phyloP scores from a whole-genome alignment of 768 basidiomycete species.

The Piloderma croceum region DNA sequence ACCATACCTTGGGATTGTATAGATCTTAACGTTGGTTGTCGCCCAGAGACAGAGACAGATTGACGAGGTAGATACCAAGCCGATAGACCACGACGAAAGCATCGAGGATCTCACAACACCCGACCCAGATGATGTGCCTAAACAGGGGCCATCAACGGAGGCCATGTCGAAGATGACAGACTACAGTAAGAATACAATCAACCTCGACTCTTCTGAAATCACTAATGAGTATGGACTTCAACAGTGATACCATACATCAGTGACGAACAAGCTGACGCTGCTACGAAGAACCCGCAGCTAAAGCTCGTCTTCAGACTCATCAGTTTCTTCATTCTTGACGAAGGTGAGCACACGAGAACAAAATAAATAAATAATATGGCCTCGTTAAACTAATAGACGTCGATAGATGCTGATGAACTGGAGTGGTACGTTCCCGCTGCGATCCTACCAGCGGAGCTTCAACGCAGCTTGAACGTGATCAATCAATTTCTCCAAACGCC shows the following conservation, averaged over 20 bases:
- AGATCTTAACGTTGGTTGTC: slow-evolving; percentile 63
- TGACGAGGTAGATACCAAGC: slow-evolving; percentile 54
- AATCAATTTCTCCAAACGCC: slow-evolving; percentile 79
- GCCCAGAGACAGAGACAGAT: slow-evolving; percentile 54
- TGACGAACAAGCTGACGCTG: slow-evolving; percentile 72
- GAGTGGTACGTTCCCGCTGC: slow-evolving; percentile 82
- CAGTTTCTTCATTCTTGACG: slow-evolving; percentile 60
- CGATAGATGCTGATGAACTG: slow-evolving; percentile 60
- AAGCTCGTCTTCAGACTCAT: slow-evolving; percentile 82
- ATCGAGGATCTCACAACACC: too few species aligned
- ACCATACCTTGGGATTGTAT: too few species aligned
- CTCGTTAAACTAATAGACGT: slow-evolving; percentile 7
- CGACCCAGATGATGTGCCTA: too few species aligned
- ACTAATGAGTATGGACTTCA: slow-evolving; percentile 1
- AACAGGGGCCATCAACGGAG: slow-evolving; percentile 55
- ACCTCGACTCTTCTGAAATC: slow-evolving; percentile 2
- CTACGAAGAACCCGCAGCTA: slow-evolving; percentile 70
- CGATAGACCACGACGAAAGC: slow-evolving; percentile 30
- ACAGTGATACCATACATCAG: slow-evolving; percentile 71
- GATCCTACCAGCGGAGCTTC: slow-evolving; percentile 62
- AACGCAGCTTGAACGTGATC: slow-evolving; percentile 68
- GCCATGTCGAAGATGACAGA: slow-evolving; percentile 66
- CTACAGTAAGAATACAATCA: slow-evolving; percentile 51
- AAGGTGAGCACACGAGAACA: slow-evolving; percentile 42
- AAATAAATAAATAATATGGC: neutral